phyloP scores from a whole-genome alignment of 345 rosid species.

The Adansonia digitata region DNA sequence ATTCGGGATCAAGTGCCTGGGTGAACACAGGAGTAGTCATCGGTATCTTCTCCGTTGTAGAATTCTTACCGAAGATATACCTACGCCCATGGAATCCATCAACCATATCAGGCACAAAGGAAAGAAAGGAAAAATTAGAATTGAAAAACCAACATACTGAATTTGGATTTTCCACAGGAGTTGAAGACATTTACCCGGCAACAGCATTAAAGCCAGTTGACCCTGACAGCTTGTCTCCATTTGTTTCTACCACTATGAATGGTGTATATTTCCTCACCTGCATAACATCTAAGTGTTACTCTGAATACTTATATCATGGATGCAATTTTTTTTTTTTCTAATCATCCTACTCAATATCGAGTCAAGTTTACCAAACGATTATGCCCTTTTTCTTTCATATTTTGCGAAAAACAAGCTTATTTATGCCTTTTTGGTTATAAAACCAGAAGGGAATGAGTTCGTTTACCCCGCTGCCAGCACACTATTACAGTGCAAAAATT shows the following conservation, averaged over 20 bases:
- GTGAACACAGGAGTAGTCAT: constrained; percentile 17
- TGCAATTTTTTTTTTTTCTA: not conserved
- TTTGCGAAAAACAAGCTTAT: not conserved
- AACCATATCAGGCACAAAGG: not conserved
- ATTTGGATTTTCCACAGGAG: not conserved
- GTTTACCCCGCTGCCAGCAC: not conserved
- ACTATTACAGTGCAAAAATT: not conserved
- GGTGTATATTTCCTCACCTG: constrained; percentile 70
- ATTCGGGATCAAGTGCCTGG: constrained; percentile 26
- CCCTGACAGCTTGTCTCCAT: constrained; percentile 71
- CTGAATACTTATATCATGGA: not conserved
- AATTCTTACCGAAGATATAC: constrained; percentile 40
- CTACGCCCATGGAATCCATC: constrained; percentile 21
- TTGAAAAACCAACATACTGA: not conserved
- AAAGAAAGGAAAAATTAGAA: not conserved
- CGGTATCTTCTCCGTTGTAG: constrained; percentile 11
- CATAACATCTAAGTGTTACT: not conserved
- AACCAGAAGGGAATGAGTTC: not conserved
- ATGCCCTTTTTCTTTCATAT: not conserved
- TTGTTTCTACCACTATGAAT: constrained; percentile 71
- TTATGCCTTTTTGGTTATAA: not conserved
- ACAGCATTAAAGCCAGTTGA: constrained; percentile 8
- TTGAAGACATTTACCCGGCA: not conserved
- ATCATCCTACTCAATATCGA: not conserved
- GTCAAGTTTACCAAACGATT: not conserved